A percentile compares a stretch with the other conserved stretches of the same genome.
Conservation (phyloP, 2,329 filamentous ascomycete genomes). For the Ascochyta koolunga region DNA sequence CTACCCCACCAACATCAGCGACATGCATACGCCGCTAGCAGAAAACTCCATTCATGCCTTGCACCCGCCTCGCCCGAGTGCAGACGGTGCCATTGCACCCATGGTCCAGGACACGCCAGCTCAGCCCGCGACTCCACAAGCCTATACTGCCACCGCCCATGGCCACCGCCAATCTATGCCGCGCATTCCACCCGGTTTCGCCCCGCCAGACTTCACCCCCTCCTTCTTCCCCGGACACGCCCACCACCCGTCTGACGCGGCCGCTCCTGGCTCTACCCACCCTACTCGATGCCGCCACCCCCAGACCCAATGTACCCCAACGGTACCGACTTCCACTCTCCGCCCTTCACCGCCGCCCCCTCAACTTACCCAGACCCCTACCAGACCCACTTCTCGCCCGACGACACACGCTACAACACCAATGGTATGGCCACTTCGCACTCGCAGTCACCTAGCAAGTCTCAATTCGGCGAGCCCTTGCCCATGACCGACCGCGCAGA, state of each 20-base stretch:
- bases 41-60: conserved; percentile 22
- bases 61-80: conserved; percentile 36
- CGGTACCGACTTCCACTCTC: conserved; percentile 31
- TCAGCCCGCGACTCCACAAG: conserved; percentile 32
- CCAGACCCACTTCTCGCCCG: conserved; percentile 28
- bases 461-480: conserved; percentile 33
- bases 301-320: conserved; percentile 33
- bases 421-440: conserved; percentile 40
- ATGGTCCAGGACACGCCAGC: conserved; percentile 49
- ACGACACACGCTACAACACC: conserved; percentile 18
- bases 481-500: conserved; percentile 29
- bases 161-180: conserved; percentile 28
- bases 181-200: conserved; percentile 43
- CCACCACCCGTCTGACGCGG: conserved; percentile 44
- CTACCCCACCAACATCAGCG: conserved; percentile 38
- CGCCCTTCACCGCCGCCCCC: conserved; percentile 23
- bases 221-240: conserved; percentile 43
- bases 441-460: conserved; percentile 43
- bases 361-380: conserved; percentile 28
- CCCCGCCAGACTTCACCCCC: conserved; percentile 36
- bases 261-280: conserved; percentile 40
- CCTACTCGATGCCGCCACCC: conserved; percentile 36
- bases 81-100: conserved; percentile 49
- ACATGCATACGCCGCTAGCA: conserved; percentile 29
- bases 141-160: conserved; percentile 21